Base-by-base conservation (phyloP, 345 rosid species). In the Salix suchowensis region DNA sequence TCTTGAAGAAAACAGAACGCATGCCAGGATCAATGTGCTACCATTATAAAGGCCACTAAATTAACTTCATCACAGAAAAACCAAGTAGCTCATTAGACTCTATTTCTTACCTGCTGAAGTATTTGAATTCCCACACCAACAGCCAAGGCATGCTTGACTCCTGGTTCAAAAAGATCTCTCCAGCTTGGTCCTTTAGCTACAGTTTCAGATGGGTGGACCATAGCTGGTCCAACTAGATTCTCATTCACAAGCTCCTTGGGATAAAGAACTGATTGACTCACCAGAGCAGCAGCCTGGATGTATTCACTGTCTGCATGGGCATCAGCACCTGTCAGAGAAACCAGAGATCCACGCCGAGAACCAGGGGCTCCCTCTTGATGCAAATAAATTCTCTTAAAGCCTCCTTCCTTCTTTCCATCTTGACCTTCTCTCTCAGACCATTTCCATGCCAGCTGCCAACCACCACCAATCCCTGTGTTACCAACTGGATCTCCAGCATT, bases 391-490 rank as follows among this genome's bases (percentile, higher is more conserved):
- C 99, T 85, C 75, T 90, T 87, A 65, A 92, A 96, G 11, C 91
- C 95, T 12, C 92, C 94, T 80, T 88, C 98, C 85, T 91, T 93
- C 77, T 86, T 84, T 46, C 97, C 97, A 26, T 87, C 89, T 54
- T 71, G 84, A n/a, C 85, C 91, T 72, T 90, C 96, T 78, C 82
- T 90, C 74, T 91, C 93, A 14, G 92, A 73, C 93, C 97, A 93
- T 86, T 96, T 88, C 98, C 97, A 96, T n/a, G 97, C 97, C 80
- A 96, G 85, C 81, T 96, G 98, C 99, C 99, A 96, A 48, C 97
- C 98, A 46, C 98, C 95, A 68, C 99, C 98, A 74, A 93, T 93
- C 75, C 88, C 97, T 81, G 86, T 83, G 68, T 90, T 83, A 21
- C 91, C 87, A 39, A 73, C 80, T 26, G 80, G 83, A 50, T 87